Base-by-base conservation (phyloP, 257 asterid species). In the Prunella vulgaris region DNA sequence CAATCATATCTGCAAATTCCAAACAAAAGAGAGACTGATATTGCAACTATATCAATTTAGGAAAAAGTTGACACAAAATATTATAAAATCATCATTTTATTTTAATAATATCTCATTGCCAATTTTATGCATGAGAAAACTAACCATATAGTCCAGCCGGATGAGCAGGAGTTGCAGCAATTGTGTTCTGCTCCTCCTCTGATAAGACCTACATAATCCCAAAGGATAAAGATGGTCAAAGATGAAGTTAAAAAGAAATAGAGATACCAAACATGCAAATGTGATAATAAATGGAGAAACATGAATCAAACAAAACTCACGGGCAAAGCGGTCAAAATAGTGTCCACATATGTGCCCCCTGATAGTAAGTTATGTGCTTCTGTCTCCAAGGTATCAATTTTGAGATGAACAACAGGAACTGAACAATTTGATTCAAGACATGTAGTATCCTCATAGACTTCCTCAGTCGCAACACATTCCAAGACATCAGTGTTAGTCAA, bases 161-260 rank as follows among this genome's bases (percentile, higher is more conserved):
- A 81, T 94, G 99, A 69, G 99, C 99, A 32, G 99, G 99, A 75
- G 96, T 84, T 48, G 96, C 91, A 63, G 97, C 96, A 82, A 94
- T 85, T 35, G 81, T 77, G 74, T 86, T 82, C 84, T 94, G 99
- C 84, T 94, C 96, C 80, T 89, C 97, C 79, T 84, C 84, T 38
- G 99, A 81, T 76, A 94, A 76, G 61, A 94, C 97, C 99, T 94
- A 62, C 61, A 80, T 51, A 70, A 72, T 64, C 63, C 66, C 68
- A n/a, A 18, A 37, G 56, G 51, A 54, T 42, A 67, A 70, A 49
- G 68, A 57, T 48, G 52, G 53, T 53, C 7, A 71, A 61, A 12
- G 58, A 69, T 69, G 46, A 63, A 49, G 24, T 64, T n/a, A 24
- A 40, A 18, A 40, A 53, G 70, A 63, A 57, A 18, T 17, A 60